A percentile compares a stretch with the other conserved stretches of the same genome.
Evolutionary conservation across 768 basidiomycete species (phyloP).

Genomic region (Lepiota subincarnata): DNA sequence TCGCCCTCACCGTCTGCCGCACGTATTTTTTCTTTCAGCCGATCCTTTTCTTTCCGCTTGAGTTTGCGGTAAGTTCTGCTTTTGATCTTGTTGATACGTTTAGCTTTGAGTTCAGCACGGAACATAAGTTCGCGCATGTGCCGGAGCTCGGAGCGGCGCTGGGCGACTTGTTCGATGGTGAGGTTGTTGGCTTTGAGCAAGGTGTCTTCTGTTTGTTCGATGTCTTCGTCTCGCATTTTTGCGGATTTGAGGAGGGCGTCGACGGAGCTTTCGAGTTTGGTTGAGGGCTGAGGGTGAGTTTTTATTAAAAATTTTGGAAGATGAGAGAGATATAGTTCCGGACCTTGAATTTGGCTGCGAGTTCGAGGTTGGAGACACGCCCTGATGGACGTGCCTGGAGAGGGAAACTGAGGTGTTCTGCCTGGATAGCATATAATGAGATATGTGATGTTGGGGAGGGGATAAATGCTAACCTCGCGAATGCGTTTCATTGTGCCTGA

Average conservation of each 20-base stretch:
- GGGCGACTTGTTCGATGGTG: slow-evolving; percentile 79
- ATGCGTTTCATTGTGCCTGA: slow-evolving; percentile 87
- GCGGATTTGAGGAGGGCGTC: slow-evolving; percentile 78
- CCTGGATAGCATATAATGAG: slow-evolving; percentile 35
- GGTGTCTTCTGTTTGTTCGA: slow-evolving; percentile 70
- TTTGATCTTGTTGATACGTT: slow-evolving; percentile 92
- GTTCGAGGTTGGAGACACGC: slow-evolving; percentile 66
- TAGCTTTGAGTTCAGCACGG: slow-evolving; percentile 86
- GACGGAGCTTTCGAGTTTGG: slow-evolving; percentile 79
- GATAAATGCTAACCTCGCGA: slow-evolving; percentile 64
- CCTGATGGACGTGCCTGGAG: slow-evolving; percentile 59
- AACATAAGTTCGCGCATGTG: slow-evolving; percentile 92
- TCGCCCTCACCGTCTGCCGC: slow-evolving; percentile 35
- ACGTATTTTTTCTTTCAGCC: slow-evolving; percentile 47
- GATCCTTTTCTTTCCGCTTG: slow-evolving; percentile 72
- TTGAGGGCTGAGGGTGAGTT: slow-evolving; percentile 57
- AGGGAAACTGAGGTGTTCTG: slow-evolving; percentile 85
- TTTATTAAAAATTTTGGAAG: background rate
- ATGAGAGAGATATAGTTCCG: slow-evolving; percentile 9
- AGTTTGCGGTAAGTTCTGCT: slow-evolving; percentile 88
- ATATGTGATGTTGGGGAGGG: background rate
- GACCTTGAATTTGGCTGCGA: slow-evolving; percentile 84
- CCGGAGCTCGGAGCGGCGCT: slow-evolving; percentile 76
- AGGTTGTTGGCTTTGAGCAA: slow-evolving; percentile 75
- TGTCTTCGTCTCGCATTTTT: slow-evolving; percentile 76